phyloP scores from a whole-genome alignment of 345 rosid species.

The Linum trigynum region DNA sequence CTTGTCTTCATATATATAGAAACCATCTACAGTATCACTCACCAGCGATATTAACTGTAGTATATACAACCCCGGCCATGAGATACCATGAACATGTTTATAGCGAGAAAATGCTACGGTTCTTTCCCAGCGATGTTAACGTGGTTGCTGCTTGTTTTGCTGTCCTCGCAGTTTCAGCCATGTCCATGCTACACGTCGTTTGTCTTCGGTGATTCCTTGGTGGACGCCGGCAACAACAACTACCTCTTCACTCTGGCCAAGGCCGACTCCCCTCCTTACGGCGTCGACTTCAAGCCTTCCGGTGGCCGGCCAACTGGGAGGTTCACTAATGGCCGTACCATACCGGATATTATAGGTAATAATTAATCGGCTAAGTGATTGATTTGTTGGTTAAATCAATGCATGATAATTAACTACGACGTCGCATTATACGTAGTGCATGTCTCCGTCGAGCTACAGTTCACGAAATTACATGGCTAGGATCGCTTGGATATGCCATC shows the following conservation, averaged over 20 bases:
- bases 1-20: too few relatives aligned
- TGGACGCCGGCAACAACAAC: constrained; percentile 50
- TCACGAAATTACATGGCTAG: too few relatives aligned
- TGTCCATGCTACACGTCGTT: constrained; percentile 22
- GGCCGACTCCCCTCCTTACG: constrained; percentile 51
- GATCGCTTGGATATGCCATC: too few relatives aligned
- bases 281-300: constrained; percentile 47
- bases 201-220: constrained; percentile 49
- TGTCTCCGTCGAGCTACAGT: too few relatives aligned
- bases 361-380: too few relatives aligned
- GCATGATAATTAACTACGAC: too few relatives aligned
- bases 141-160: neutral
- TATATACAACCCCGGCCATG: too few relatives aligned
- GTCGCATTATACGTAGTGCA: too few relatives aligned
- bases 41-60: constrained; percentile 5
- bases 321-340: constrained; percentile 50
- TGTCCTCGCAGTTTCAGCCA: constrained; percentile 1
- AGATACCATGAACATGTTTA: too few relatives aligned
- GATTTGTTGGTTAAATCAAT: too few relatives aligned
- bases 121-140: neutral
- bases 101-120: too few relatives aligned
- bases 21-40: neutral
- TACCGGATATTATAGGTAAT: constrained; percentile 29
- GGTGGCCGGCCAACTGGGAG: constrained; percentile 60
- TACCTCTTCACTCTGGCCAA: constrained; percentile 36